Base-by-base conservation (phyloP, 139 green algal species). In the Edaphochlamys debaryana region DNA sequence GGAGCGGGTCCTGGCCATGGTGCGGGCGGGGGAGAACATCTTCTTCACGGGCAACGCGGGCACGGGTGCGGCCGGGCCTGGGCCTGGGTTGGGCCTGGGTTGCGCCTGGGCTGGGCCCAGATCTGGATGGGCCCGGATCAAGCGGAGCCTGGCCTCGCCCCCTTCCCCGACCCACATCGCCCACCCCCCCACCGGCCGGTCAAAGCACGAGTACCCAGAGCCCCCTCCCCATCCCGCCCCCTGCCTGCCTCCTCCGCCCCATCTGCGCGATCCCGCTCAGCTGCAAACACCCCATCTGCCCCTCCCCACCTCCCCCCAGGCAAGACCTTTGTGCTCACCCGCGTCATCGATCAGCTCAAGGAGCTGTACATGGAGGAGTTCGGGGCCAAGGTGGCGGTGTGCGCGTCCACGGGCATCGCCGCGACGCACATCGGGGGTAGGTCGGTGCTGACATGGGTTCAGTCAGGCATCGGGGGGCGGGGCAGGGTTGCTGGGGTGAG, bases 21-120 rank as follows among this genome's bases (percentile, higher is more conserved):
- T 95, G 4, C 66, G 73, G 20, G 32, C 80, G 4, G 87, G 90
- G n/a, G 64, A 87, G 13, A 94, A 89, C 68, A 88, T 95, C 6
- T 95, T 94, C 85, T 94, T 94, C 87, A 93, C 91, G 29, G 92
- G 92, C n/a, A 93, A 93, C 70, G 92, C 92, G 1, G 91, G 90
- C 42, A 94, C 89, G 32, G 76, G 84, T 85, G 69, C 0, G 81
- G 5, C 6, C 29, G n/a, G n/a, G 41, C 40, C 3, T 67, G 38
- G 40, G 8, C 6, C 34, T 30, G 19, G n/a, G 2, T 4, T 34
- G 22, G 37, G 0, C n/a, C 38, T 40, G 8, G 22, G 69, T 9
- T 37, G n/a, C n/a, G n/a, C n/a, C n/a, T n/a, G n/a, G n/a, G n/a
- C n/a, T n/a, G n/a, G n/a, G n/a, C n/a, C n/a, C n/a, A n/a, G n/a